Conservation (phyloP, 495 filamentous ascomycete species). For the Aspergillus panamensis region DNA sequence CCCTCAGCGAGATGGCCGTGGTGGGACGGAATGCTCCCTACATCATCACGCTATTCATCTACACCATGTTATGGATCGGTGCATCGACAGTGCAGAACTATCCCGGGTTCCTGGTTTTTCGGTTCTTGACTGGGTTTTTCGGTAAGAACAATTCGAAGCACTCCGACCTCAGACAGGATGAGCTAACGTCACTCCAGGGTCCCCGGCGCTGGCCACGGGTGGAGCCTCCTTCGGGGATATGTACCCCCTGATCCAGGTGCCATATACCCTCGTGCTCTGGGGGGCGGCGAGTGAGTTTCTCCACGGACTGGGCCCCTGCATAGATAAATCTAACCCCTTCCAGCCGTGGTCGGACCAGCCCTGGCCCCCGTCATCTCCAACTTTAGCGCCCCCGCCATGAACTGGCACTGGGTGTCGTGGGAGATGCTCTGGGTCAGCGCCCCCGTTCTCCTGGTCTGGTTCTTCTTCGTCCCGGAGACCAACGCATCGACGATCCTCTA, state of each 20-base stretch:
- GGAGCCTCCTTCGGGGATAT: conserved; percentile 51
- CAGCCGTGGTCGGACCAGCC: conserved; percentile 29
- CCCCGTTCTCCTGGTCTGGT: conserved; percentile 38
- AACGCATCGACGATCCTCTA: conserved; percentile 47
- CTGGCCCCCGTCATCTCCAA: conserved; percentile 57
- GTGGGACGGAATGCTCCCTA: conserved; percentile 48
- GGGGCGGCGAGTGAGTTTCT: conserved; percentile 22
- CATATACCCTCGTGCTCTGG: conserved; percentile 49
- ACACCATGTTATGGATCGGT: conserved; percentile 40
- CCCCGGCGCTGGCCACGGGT: conserved; percentile 44
- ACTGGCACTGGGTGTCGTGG: conserved; percentile 54
- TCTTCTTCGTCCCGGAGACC: conserved; percentile 47
- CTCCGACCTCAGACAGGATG: background rate
- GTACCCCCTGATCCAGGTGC: conserved; percentile 43
- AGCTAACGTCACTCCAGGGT: conserved; percentile 18
- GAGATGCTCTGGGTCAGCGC: conserved; percentile 42
- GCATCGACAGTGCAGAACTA: conserved; percentile 39
- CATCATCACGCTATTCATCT: conserved; percentile 43
- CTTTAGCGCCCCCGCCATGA: conserved; percentile 49
- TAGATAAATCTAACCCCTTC: background rate
- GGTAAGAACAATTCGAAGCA: background rate
- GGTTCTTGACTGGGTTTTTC: conserved; percentile 50
- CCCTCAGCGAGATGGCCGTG: conserved; percentile 43
- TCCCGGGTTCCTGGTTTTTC: conserved; percentile 40
- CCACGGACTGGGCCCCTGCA: too few relatives aligned